Percentiles rank a stretch among this genome's conserved stretches.
These are phyloP conservation scores for Marasmius tenuissimus DNA, from an alignment of 1,284 basidiomycete species.

Conservation along the genomic window DNA sequence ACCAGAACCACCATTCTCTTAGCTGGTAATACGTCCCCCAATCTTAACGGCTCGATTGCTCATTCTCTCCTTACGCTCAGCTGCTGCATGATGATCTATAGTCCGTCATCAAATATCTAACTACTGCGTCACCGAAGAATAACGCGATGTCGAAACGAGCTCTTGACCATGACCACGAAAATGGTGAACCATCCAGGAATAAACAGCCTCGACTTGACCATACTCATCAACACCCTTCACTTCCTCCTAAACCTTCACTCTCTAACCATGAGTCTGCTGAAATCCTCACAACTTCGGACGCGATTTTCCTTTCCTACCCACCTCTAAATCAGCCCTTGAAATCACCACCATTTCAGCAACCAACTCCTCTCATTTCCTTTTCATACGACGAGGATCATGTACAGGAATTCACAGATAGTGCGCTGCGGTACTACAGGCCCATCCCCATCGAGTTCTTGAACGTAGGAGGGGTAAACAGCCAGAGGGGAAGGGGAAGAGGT, in stretches of 20 bases:
- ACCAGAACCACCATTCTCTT: no score
- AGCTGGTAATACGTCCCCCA: no score
- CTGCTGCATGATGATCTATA: no score
- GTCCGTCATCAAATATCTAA: no score
- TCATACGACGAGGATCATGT: constrained; percentile 55
- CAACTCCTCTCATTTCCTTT: constrained; percentile 63
- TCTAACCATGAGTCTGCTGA: background rate
- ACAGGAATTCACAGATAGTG: constrained; percentile 65
- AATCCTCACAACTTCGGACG: background rate
- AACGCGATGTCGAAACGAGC: background rate
- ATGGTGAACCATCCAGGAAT: background rate
- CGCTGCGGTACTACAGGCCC: constrained; percentile 62
- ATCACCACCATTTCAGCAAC: constrained; percentile 57
- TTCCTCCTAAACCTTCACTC: background rate
- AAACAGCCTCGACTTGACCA: background rate
- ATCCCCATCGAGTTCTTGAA: background rate
- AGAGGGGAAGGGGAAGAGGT: background rate
- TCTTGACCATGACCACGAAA: background rate
- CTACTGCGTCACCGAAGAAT: no score
- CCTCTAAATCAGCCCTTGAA: constrained; percentile 17
- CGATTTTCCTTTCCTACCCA: constrained; percentile 1
- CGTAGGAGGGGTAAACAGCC: background rate
- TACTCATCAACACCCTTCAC: background rate
- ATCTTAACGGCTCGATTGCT: no score
- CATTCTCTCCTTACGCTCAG: no score